A percentile compares a stretch with the other conserved stretches of the same genome.
Evolutionary conservation across 2,329 filamentous ascomycete species (phyloP).

Genomic region (Ophiobolus disseminans): DNA sequence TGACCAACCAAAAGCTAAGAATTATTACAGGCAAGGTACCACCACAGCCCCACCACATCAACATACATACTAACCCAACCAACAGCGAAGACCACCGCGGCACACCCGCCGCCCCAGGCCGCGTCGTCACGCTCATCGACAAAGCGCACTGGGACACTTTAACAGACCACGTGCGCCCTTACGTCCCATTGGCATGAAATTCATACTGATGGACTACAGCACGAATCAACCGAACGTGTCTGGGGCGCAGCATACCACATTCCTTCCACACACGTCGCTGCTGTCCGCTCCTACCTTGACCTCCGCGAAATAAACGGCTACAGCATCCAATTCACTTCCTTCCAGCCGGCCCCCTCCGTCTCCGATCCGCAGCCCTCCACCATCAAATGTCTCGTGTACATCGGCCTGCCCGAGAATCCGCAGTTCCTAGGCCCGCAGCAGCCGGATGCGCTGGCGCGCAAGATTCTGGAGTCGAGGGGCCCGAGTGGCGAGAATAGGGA

Average conservation of each 20-base stretch:
- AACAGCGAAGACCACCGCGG: slow-evolving; percentile 90
- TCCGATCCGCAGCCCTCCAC: background rate
- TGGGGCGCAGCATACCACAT: slow-evolving; percentile 97
- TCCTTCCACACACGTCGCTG: slow-evolving; percentile 70
- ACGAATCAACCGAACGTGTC: slow-evolving; percentile 66
- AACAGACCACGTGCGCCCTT: slow-evolving; percentile 62
- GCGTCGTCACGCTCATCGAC: slow-evolving; percentile 92
- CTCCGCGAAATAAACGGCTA: slow-evolving; percentile 98
- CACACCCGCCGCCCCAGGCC: slow-evolving; percentile 83
- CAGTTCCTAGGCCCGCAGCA: slow-evolving; percentile 90
- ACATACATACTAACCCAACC: slow-evolving; percentile 4
- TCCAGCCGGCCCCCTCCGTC: slow-evolving; percentile 65
- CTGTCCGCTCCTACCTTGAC: slow-evolving; percentile 89
- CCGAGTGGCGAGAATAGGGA: slow-evolving; percentile 90
- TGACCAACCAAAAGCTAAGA: slow-evolving; percentile 22
- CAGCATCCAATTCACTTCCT: slow-evolving; percentile 87
- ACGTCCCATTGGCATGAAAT: no score
- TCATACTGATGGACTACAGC: slow-evolving; percentile 21
- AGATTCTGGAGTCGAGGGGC: slow-evolving; percentile 78
- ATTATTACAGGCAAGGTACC: slow-evolving; percentile 43
- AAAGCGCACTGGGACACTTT: slow-evolving; percentile 82
- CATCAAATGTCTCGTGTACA: slow-evolving; percentile 77
- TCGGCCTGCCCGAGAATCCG: slow-evolving; percentile 89
- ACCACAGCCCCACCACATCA: background rate
- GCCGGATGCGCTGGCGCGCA: slow-evolving; percentile 76